Evolutionary conservation across 2,329 filamentous ascomycete species (phyloP), one percentile per base, ranked within the genome.

Genomic region (Ascochyta clinopodiicola): DNA sequence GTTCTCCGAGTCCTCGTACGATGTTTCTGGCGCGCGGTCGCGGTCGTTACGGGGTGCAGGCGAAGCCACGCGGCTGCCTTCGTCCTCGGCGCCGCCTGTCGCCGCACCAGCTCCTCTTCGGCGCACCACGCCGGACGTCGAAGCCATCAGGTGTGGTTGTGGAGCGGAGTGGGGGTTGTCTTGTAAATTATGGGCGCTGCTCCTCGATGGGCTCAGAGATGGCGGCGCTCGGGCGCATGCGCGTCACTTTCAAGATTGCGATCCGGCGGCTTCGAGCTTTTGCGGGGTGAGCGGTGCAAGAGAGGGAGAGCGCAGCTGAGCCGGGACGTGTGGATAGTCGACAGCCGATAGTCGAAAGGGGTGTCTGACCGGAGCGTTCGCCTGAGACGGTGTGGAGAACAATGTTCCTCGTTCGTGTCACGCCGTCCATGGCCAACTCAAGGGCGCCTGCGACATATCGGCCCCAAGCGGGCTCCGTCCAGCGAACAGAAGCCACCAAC

Each of bases 1-100:
- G 80, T 97, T 97, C 79, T 96, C 94, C 76, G 89, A 79, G 70
- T 77, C 92, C 80, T 93, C 90, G 82, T 96, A 98, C 71, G 90
- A 94, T 58, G 95, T 97, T 79, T 88, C 86, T 51, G 85, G 85
- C 19, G 78, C 76, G 61, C 82, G 79, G 56, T 81, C 81, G 59
- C 81, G 85, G 81, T 81, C 86, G 80, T 81, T 86, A 82, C 79
- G 77, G 59, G 87, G 85, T 54, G 81, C 81, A 35, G 88, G 87
- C 44, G 87, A 89, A 69, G 83, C 82, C 66, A 90, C 87, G 71
- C 88, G 83, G 79, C 84, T 86, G 69, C 82, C 79, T 67, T 87
- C 84, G 67, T 85, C 82, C 63, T 87, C 83, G 65, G 83, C 82
- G 75, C 82, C 43, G 52, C 52, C 52, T 9, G 52, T 56, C 44